These are phyloP conservation scores for Tricladium varicosporioides DNA, from an alignment of 2,329 filamentous ascomycete species.

Conservation along the genomic window DNA sequence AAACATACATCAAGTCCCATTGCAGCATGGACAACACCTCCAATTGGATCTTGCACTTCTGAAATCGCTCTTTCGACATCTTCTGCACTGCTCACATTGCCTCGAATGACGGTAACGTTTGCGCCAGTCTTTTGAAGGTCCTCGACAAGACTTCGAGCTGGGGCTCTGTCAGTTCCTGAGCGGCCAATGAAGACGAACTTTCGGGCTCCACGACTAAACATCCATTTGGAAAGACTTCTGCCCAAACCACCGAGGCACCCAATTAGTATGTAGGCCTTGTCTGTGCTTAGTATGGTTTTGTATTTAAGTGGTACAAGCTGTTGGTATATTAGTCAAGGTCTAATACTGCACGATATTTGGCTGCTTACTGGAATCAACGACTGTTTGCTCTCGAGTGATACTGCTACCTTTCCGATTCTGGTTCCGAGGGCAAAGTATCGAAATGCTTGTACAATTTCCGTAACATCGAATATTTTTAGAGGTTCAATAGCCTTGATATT, in stretches of 20 bases:
- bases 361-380: slow-evolving; percentile 4
- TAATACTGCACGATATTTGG: not conserved
- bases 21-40: slow-evolving; percentile 22
- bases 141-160: slow-evolving; percentile 27
- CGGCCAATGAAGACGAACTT: slow-evolving; percentile 16
- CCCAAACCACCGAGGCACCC: slow-evolving; percentile 21
- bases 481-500: slow-evolving; percentile 7
- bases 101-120: not conserved
- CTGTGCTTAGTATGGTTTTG: slow-evolving; percentile 3
- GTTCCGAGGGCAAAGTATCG: slow-evolving; percentile 12
- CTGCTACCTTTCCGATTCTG: slow-evolving; percentile 14
- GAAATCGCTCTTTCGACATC: slow-evolving; percentile 6
- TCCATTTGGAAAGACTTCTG: slow-evolving; percentile 18
- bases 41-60: slow-evolving; percentile 5
- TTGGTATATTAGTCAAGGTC: not conserved
- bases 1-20: slow-evolving; percentile 28
- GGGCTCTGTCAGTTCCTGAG: slow-evolving; percentile 10
- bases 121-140: slow-evolving; percentile 22
- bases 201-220: slow-evolving; percentile 14
- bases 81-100: not conserved
- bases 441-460: slow-evolving; percentile 10
- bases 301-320: slow-evolving; percentile 6
- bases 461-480: slow-evolving; percentile 9
- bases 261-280: slow-evolving; percentile 16
- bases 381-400: slow-evolving; percentile 6